These are phyloP conservation scores for Collybia sordida DNA, from an alignment of 768 basidiomycete species.

Conservation along the genomic window DNA sequence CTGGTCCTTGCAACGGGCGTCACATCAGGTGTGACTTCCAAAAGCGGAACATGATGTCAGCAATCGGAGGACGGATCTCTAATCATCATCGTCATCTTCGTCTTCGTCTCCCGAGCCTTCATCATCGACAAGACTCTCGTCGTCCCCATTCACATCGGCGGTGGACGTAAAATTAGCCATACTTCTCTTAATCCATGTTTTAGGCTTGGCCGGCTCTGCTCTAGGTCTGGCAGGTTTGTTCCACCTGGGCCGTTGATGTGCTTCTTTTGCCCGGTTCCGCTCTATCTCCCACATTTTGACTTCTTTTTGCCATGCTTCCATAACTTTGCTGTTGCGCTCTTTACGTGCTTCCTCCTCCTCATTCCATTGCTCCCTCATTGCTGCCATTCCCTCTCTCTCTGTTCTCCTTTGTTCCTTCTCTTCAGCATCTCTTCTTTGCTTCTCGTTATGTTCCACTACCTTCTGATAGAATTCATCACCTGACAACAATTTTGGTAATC, in stretches of 20 bases:
- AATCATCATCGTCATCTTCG: too few relatives aligned
- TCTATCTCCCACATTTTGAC: slow-evolving; percentile 4
- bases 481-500: slow-evolving; percentile 20
- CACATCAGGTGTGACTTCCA: too few relatives aligned
- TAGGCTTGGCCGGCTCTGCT: background rate
- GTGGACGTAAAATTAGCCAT: background rate
- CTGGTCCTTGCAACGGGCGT: background rate
- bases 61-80: too few relatives aligned
- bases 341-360: slow-evolving; percentile 11
- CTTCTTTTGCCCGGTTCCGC: background rate
- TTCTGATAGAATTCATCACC: slow-evolving; percentile 17
- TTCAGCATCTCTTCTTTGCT: slow-evolving; percentile 5
- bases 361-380: slow-evolving; percentile 17
- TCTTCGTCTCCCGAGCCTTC: too few relatives aligned
- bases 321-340: slow-evolving; percentile 4
- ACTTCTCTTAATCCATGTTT: background rate
- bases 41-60: too few relatives aligned
- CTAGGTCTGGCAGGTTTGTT: background rate
- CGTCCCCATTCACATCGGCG: background rate
- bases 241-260: background rate
- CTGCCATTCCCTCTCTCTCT: slow-evolving; percentile 5
- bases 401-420: slow-evolving; percentile 11
- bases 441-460: slow-evolving; percentile 6
- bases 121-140: background rate
- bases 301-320: background rate